Conservation (phyloP, 169 alveolate genomes). For the Theileria equi region DNA sequence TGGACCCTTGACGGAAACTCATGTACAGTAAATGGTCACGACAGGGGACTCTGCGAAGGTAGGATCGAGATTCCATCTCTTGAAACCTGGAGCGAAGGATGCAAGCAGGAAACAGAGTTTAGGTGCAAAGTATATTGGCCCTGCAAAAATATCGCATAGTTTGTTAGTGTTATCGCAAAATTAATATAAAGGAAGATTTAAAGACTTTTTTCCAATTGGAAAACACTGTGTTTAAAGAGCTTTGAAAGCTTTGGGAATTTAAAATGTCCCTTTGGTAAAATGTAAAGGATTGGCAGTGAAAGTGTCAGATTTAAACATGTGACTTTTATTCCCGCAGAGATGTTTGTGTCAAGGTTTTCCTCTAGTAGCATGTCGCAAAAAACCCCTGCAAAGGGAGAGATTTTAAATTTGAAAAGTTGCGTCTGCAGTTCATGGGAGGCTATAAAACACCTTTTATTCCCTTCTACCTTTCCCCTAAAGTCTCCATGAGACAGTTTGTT, state of each 20-base stretch:
- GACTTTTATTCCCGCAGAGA: conserved; percentile 1
- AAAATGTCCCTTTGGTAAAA: background rate
- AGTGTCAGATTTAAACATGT: conserved; percentile 6
- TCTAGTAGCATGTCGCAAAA: background rate
- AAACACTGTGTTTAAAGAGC: no score
- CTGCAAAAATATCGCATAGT: conserved; percentile 57
- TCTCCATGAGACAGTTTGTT: no score
- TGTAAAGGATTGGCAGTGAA: conserved; percentile 14
- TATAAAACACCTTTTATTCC: no score
- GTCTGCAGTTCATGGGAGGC: background rate
- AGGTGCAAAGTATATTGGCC: conserved; percentile 71
- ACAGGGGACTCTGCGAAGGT: conserved; percentile 19
- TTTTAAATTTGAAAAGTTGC: conserved; percentile 10
- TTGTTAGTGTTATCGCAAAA: background rate
- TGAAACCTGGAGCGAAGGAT: conserved; percentile 42
- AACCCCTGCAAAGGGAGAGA: conserved; percentile 8
- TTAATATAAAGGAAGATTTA: no score
- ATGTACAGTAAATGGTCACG: background rate
- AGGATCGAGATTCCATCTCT: conserved; percentile 5
- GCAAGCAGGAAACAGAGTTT: conserved; percentile 66
- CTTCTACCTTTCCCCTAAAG: no score
- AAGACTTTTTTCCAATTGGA: no score
- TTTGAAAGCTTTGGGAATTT: background rate
- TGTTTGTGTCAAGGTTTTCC: conserved; percentile 2
- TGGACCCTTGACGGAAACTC: conserved; percentile 16